Evolutionary conservation across 148 eudicot species (phyloP), one percentile per base, ranked within the genome.

Genomic region (Silene uniflora): DNA sequence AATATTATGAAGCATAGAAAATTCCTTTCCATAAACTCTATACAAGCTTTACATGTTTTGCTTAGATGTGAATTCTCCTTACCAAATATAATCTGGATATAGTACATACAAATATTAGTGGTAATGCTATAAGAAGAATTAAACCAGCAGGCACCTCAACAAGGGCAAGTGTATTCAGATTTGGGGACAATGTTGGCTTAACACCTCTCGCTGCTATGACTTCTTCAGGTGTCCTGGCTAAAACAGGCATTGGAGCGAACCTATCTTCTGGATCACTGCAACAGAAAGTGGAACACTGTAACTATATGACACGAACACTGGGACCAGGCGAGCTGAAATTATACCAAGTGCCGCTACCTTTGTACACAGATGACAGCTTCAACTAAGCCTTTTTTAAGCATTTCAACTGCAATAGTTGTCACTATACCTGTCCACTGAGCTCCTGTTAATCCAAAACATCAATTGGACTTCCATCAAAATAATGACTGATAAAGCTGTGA

Each of bases 341-440:
- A 17, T 19, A 11, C 32, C 49, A 27, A 71, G 55, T 25, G 25
- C 27, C 55, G 67, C 63, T 84, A 94, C 98, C 98, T 95, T 79
- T 95, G 98, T n/a, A 95, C 98, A 76, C 98, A 95, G 72, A 95
- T 77, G 78, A 95, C 98, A 76, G 97, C 98, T 78, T 95, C 98
- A 11, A 95, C 98, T 84, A 84, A 82, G 75, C 93, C 97, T 75
- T 90, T 73, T 85, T 91, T 90, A 60, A 95, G 85, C 98, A 95
- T 95, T 86, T 92, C 97, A 73, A 95, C 84, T 25, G 98, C 98
- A 76, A 95, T 95, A 71, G 98, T 92, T 21, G 98, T 95, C 62
- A 95, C 97, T 82, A 95, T 92, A 71, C 98, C 97, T 47, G 98
- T 95, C 98, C 98, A 94, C 73, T 94, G 98, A 66, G 98, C 98